Evolutionary conservation across 192 early-diverging fungal genomes (phyloP), one percentile per base, ranked within the genome.

Genomic region (Rhizophagus clarus): DNA sequence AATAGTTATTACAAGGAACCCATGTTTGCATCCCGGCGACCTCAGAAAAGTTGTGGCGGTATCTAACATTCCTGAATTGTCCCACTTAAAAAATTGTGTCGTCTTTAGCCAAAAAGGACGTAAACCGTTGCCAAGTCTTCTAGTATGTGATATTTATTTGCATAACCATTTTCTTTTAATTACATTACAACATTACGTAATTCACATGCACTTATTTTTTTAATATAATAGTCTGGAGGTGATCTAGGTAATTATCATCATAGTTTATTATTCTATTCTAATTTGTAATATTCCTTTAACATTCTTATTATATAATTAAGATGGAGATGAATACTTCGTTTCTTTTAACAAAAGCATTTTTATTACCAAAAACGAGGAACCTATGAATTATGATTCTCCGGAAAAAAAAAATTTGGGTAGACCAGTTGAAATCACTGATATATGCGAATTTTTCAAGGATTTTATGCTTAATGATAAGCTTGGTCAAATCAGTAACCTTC

Each of bases 121-220:
- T 2, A 85, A 92, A 11, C 90, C 90, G 42, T 82, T 94, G 29
- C 90, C 93, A 2, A 93, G 90, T 70, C 91, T 89, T 91, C 92
- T 76, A 87, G 88, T 74, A 91, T 90, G 32, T 93, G 93, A 6
- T 92, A 95, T 84, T 80, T 96, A 22, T 93, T 93, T 77, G 8
- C 93, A 92, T 42, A 92, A 93, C 85, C 85, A 15, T 74, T n/a
- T 32, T 74, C n/a, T 28, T 28, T 70, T 70, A 40, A 40, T 40
- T n/a, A n/a, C n/a, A 7, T 64, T 29, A 8, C 9, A 29, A 37
- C 9, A 70, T 26, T 10, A 37, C 9, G 2, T 37, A 40, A 70
- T 70, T 28, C 4, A n/a, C n/a, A 26, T 61, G 0, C 4, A 15
- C 6, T 61, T 61, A 14, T 61, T 31, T 75, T n/a, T 40, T 32